Evolutionary conservation across 768 basidiomycete species (phyloP).

Genomic region (Russula virescens): DNA sequence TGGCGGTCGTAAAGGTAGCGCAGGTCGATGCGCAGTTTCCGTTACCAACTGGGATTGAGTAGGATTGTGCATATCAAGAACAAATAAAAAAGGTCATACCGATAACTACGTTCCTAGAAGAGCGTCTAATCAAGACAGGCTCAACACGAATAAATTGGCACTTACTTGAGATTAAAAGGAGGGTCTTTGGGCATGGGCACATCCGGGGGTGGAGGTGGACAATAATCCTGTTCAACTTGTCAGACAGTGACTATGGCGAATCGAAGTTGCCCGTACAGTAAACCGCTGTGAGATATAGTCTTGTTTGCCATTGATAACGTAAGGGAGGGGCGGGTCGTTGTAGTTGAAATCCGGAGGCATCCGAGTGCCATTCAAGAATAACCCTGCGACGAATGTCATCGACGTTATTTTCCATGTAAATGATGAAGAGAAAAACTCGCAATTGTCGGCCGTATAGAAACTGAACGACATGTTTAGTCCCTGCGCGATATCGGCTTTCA

Average conservation of each 20-base stretch:
- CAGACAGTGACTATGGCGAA: neutral
- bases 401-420: neutral
- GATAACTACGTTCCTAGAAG: constrained; percentile 15
- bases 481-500: constrained; percentile 45
- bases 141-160: neutral
- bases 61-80: neutral
- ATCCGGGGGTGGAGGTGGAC: constrained; percentile 20
- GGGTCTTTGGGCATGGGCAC: constrained; percentile 3
- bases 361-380: constrained; percentile 32
- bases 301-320: constrained; percentile 29
- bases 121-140: neutral
- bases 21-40: constrained; percentile 49
- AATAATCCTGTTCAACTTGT: constrained; percentile 30
- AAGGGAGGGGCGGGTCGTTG: constrained; percentile 28
- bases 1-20: constrained; percentile 49
- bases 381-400: constrained; percentile 21
- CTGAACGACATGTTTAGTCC: constrained; percentile 34
- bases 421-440: constrained; percentile 30
- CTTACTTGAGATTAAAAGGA: constrained; percentile 21
- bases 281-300: constrained; percentile 34
- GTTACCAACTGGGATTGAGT: constrained; percentile 12
- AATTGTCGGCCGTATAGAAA: constrained; percentile 50
- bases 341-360: constrained; percentile 30
- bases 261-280: constrained; percentile 23
- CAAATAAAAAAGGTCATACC: neutral